Evolutionary conservation across 176 grass and related monocot species (phyloP).

Genomic region (Oryza brachyantha): DNA sequence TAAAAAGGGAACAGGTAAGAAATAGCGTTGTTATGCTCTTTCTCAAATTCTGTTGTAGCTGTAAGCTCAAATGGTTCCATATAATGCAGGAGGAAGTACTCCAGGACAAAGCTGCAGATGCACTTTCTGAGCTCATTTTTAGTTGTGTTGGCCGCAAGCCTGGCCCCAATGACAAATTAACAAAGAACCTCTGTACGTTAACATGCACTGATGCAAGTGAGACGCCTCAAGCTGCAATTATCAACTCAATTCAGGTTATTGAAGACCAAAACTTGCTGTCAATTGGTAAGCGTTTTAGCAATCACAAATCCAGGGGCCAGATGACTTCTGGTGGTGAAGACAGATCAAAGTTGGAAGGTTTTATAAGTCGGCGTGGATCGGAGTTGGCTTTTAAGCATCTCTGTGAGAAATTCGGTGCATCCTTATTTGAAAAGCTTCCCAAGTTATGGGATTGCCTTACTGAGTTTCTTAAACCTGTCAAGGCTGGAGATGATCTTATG

Average conservation of each 20-base stretch:
- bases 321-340: conserved; percentile 56
- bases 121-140: conserved; percentile 92
- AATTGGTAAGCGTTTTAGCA: conserved; percentile 57
- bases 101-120: conserved; percentile 96
- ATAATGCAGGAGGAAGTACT: conserved; percentile 86
- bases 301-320: conserved; percentile 60
- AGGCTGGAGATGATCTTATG: conserved; percentile 33
- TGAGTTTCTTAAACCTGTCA: conserved; percentile 80
- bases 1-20: conserved; percentile 93
- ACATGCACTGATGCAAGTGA: conserved; percentile 73
- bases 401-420: conserved; percentile 83
- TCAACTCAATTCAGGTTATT: conserved; percentile 90
- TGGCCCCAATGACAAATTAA: conserved; percentile 94
- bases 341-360: conserved; percentile 77
- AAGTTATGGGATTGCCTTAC: conserved; percentile 95
- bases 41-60: conserved; percentile 19
- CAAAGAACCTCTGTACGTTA: conserved; percentile 91
- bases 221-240: conserved; percentile 84
- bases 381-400: conserved; percentile 92
- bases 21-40: conserved; percentile 3
- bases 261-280: conserved; percentile 90
- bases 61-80: conserved; percentile 30
- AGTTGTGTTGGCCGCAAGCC: conserved; percentile 91
- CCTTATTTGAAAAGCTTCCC: conserved; percentile 83
- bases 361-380: conserved; percentile 83